Evolutionary conservation across 2,329 filamentous ascomycete species (phyloP).

Genomic region (Coniochaeta sp.): DNA sequence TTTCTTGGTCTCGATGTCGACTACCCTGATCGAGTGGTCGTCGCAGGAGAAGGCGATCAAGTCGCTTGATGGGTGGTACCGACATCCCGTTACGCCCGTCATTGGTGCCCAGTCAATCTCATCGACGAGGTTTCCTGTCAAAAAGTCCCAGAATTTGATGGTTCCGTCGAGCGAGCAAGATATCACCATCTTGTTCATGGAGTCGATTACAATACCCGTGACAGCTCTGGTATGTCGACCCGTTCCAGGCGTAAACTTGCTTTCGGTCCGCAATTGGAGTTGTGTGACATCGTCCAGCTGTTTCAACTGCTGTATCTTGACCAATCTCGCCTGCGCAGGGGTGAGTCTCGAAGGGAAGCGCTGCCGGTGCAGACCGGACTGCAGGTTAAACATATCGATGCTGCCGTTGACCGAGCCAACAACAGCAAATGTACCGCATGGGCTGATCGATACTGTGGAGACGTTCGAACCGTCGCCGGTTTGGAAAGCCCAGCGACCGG

Average conservation of each 20-base stretch:
- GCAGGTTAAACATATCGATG: constrained; percentile 94
- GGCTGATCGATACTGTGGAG: constrained; percentile 77
- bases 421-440: constrained; percentile 89
- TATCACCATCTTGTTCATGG: constrained; percentile 77
- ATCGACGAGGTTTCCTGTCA: constrained; percentile 70
- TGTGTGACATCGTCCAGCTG: constrained; percentile 51
- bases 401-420: constrained; percentile 77
- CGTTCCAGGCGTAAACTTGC: constrained; percentile 40
- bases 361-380: constrained; percentile 84
- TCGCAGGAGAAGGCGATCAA: constrained; percentile 84
- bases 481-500: constrained; percentile 86
- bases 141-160: constrained; percentile 96
- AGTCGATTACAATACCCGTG: constrained; percentile 81
- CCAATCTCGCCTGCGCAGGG: constrained; percentile 68
- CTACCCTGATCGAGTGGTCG: constrained; percentile 77
- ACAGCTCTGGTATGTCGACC: constrained; percentile 76
- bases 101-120: constrained; percentile 80
- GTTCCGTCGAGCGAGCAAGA: constrained; percentile 87
- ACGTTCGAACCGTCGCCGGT: constrained; percentile 81
- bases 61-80: constrained; percentile 77
- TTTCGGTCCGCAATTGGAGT: constrained; percentile 37
- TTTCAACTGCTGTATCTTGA: constrained; percentile 58
- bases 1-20: constrained; percentile 85
- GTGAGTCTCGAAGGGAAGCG: constrained; percentile 77
- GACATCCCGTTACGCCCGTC: constrained; percentile 66